These are phyloP conservation scores for Chrysosporium queenslandicum DNA, from an alignment of 2,329 filamentous ascomycete genomes.

Conservation along the genomic window DNA sequence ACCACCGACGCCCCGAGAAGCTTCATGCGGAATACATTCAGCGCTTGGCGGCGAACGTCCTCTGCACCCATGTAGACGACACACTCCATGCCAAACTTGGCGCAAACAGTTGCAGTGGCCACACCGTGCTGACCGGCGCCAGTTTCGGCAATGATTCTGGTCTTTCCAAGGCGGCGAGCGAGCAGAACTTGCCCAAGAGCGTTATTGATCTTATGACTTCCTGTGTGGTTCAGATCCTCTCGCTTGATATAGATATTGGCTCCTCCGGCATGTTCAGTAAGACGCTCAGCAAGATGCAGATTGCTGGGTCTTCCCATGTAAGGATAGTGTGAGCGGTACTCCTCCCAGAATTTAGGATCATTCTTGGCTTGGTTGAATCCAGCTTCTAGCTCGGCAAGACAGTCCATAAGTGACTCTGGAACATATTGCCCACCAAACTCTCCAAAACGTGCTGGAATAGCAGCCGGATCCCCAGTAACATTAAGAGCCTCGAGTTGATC, in stretches of 20 bases:
- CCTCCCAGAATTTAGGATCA: constrained; percentile 90
- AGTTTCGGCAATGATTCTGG: constrained; percentile 93
- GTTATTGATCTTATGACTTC: constrained; percentile 99
- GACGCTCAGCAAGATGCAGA: constrained; percentile 74
- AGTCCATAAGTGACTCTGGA: constrained; percentile 96
- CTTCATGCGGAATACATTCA: constrained; percentile 98
- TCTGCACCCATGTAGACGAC: constrained; percentile 98
- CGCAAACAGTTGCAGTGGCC: constrained; percentile 91
- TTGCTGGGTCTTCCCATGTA: constrained; percentile 95
- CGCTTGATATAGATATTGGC: constrained; percentile 97
- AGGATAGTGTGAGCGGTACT: constrained; percentile 89
- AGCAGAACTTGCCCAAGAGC: constrained; percentile 86
- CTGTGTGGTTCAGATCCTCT: constrained; percentile 95
- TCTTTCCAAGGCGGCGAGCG: constrained; percentile 80
- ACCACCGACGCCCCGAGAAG: constrained; percentile 87
- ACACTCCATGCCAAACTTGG: constrained; percentile 96
- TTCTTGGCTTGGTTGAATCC: constrained; percentile 82
- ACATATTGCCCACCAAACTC: constrained; percentile 97
- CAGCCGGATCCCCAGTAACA: constrained; percentile 44
- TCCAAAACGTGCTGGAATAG: constrained; percentile 78
- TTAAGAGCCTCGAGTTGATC: constrained; percentile 79
- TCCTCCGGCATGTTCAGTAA: constrained; percentile 81
- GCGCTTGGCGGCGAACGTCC: constrained; percentile 86
- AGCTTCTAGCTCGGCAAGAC: constrained; percentile 75
- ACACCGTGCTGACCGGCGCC: constrained; percentile 97